Conservation (phyloP, 2,329 filamentous ascomycete species). For the Ascochyta fabae region DNA sequence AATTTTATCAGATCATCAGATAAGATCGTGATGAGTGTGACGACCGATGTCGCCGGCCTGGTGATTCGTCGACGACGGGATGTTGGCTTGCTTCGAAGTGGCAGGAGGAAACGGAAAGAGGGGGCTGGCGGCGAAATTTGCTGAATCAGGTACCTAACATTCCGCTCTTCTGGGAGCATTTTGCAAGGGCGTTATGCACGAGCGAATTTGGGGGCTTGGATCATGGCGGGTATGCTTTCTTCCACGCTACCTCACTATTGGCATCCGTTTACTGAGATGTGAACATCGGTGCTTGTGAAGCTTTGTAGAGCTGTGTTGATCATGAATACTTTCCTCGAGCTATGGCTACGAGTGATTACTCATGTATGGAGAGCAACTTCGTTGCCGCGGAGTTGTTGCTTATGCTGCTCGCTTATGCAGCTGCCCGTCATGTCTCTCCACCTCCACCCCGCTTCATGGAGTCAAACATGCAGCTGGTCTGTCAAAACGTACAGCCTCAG, state of each 20-base stretch:
- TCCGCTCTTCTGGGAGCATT: neutral
- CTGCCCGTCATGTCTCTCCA: neutral
- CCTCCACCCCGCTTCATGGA: slow-evolving; percentile 1
- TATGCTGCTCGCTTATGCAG: neutral
- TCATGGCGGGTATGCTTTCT: neutral
- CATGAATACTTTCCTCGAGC: no score
- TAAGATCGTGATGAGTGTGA: neutral
- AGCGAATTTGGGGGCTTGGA: neutral
- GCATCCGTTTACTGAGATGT: neutral
- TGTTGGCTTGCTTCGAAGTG: neutral
- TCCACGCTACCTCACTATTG: neutral
- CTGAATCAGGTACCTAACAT: neutral
- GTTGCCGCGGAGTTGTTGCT: no score
- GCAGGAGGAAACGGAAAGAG: neutral
- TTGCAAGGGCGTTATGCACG: neutral
- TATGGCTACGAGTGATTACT: no score
- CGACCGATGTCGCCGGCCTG: slow-evolving; percentile 2
- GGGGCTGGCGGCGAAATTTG: neutral
- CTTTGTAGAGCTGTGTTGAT: no score
- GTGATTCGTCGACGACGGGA: neutral
- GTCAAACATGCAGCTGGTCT: neutral
- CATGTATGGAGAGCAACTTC: no score
- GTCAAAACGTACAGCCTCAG: neutral
- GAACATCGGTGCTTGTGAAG: neutral
- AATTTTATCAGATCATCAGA: slow-evolving; percentile 18